A percentile compares a stretch with the other conserved stretches of the same genome.
These are phyloP conservation scores for Clonostachys solani DNA, from an alignment of 2,329 filamentous ascomycete species.

Conservation along the genomic window DNA sequence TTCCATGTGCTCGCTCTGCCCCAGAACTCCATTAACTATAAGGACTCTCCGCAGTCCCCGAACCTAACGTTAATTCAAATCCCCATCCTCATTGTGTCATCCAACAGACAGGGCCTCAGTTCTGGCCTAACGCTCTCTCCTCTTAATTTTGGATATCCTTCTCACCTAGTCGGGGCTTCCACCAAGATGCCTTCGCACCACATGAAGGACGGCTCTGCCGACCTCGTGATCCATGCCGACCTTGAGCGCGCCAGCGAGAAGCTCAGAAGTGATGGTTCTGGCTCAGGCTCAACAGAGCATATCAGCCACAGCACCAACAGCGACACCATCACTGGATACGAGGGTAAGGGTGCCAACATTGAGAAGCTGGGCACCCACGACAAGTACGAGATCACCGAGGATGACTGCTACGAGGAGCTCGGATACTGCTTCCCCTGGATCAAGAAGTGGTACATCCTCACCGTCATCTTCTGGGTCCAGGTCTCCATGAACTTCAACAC, in stretches of 20 bases:
- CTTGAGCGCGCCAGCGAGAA: constrained; percentile 27
- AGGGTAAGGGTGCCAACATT: not conserved
- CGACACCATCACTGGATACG: not conserved
- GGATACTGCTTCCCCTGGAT: constrained; percentile 55
- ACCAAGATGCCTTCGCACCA: constrained; percentile 7
- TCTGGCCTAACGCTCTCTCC: not conserved
- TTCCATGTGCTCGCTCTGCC: no score
- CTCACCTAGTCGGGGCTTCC: not conserved
- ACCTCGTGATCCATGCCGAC: constrained; percentile 26
- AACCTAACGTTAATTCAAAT: no score
- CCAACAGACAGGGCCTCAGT: not conserved
- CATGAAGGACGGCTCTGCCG: constrained; percentile 27
- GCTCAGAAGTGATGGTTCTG: constrained; percentile 10
- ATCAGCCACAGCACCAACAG: constrained; percentile 3
- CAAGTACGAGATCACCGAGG: constrained; percentile 42
- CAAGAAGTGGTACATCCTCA: constrained; percentile 71
- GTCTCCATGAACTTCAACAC: constrained; percentile 79
- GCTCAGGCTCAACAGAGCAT: not conserved
- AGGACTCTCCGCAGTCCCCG: no score
- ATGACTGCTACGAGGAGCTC: constrained; percentile 62
- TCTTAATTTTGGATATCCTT: not conserved
- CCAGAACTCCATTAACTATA: no score
- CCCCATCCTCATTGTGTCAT: not conserved
- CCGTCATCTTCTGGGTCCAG: constrained; percentile 70
- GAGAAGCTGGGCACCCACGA: constrained; percentile 17